Base-by-base conservation (phyloP, 306 rosid genomes). In the Coriaria nepalensis region DNA sequence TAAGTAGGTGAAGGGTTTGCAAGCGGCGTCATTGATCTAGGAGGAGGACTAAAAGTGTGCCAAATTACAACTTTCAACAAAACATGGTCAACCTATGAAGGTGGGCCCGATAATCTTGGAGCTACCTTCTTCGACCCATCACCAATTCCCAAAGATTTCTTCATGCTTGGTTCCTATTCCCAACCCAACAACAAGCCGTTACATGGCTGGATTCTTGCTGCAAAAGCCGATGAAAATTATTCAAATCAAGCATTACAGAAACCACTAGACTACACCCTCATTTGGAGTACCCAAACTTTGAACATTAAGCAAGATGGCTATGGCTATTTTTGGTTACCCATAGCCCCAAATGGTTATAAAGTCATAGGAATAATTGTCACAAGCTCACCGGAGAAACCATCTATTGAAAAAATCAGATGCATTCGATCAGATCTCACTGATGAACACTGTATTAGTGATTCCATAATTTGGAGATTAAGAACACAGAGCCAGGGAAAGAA, bases 141-240 rank as follows among this genome's bases (percentile, higher is more conserved):
- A 13, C 69, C 61, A 29, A 52, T 87, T 52, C 93, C 93, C 1
- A 37, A 69, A 35, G 96, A 87, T 8, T 82, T 87, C 66, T 71
- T 44, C 12, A 57, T 63, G 76, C 65, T 87, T 13, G 87, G 87
- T 6, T 64, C 60, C 56, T 83, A 80, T 40, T 50, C 71, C 72
- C 96, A 83, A 48, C 69, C 87, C 4, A 87, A 87, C 62, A 83
- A 72, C 57, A 73, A 55, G 35, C 74, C 85, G 4, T 73, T 83
- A 11, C 80, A 60, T 47, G 94, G 93, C 20, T 75, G 71, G 74
- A 62, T 71, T 6, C 82, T 87, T 44, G 94, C 67, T 1, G 85
- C 78, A 10, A 70, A 77, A 61, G 70, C 68, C 47, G 40, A 33
- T 6, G 70, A 59, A 40, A 49, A 56, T 11, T 4, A 54, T 9